Conservation (phyloP, 2,329 filamentous ascomycete genomes). For the Fusarium avenaceum region DNA sequence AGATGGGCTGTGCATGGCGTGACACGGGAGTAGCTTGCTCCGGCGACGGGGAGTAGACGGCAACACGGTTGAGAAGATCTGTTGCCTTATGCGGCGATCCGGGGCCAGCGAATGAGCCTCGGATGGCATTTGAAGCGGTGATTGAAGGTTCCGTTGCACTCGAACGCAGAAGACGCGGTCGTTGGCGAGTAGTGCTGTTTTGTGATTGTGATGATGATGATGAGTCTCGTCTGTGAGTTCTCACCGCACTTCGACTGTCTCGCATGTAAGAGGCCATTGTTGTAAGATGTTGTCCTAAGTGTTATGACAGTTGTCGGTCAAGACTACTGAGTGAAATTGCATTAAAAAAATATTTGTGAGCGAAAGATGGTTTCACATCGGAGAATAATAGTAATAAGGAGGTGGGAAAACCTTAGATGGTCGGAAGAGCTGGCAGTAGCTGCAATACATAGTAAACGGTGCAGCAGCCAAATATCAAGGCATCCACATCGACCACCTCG, state of each 20-base stretch:
- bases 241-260: constrained; percentile 46
- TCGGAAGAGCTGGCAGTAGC: constrained; percentile 35
- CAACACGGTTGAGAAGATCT: constrained; percentile 68
- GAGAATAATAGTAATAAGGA: constrained; percentile 31
- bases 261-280: constrained; percentile 48
- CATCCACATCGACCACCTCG: constrained; percentile 41
- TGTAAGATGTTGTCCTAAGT: constrained; percentile 5
- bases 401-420: constrained; percentile 21
- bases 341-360: constrained; percentile 14
- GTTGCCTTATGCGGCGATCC: constrained; percentile 65
- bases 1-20: constrained; percentile 44
- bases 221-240: constrained; percentile 48
- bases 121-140: constrained; percentile 67
- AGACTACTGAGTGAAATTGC: constrained; percentile 4
- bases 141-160: constrained; percentile 70
- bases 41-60: constrained; percentile 58
- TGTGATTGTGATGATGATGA: constrained; percentile 44
- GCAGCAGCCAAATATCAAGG: constrained; percentile 35
- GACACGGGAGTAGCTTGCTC: constrained; percentile 41
- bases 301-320: constrained; percentile 4
- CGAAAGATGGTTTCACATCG: constrained; percentile 35
- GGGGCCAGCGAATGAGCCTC: constrained; percentile 64
- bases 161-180: constrained; percentile 68
- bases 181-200: constrained; percentile 53
- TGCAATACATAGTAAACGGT: constrained; percentile 37